A percentile compares a stretch with the other conserved stretches of the same genome.
phyloP scores from a whole-genome alignment of 1,139 yeast species.

The Lodderomyces theae region DNA sequence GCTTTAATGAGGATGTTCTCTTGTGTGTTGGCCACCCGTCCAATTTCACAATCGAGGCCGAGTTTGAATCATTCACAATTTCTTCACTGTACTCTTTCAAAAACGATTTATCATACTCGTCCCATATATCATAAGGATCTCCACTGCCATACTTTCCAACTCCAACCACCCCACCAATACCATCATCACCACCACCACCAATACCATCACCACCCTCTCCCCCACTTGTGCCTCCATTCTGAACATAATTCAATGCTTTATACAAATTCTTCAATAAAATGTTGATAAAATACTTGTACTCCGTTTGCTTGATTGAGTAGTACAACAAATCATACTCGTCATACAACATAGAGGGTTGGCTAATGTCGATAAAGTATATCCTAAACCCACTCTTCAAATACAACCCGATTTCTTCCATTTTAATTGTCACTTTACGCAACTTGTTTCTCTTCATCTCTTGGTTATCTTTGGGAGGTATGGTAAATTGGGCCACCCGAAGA shows the following conservation, averaged over 20 bases:
- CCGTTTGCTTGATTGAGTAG: slow-evolving; percentile 42
- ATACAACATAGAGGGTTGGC: slow-evolving; percentile 42
- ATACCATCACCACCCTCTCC: slow-evolving; percentile 10
- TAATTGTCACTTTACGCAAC: slow-evolving; percentile 39
- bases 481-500: slow-evolving; percentile 52
- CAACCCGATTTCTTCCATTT: slow-evolving; percentile 60
- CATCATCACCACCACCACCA: slow-evolving; percentile 16
- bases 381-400: slow-evolving; percentile 55
- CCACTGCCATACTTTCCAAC: slow-evolving; percentile 31
- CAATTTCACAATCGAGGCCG: not conserved
- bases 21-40: not conserved
- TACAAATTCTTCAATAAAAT: slow-evolving; percentile 43
- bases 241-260: slow-evolving; percentile 39
- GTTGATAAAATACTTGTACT: slow-evolving; percentile 42
- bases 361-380: slow-evolving; percentile 56
- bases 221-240: slow-evolving; percentile 32
- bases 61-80: slow-evolving; percentile 1
- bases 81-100: slow-evolving; percentile 9
- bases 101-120: slow-evolving; percentile 24
- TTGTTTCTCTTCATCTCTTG: slow-evolving; percentile 17
- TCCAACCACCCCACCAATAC: slow-evolving; percentile 18
- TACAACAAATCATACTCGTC: slow-evolving; percentile 44
- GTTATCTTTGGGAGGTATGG: slow-evolving; percentile 16
- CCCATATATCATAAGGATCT: slow-evolving; percentile 25
- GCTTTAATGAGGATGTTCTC: not conserved